Base-by-base conservation (phyloP, 192 early-diverging fungal genomes). In the Spinellus fusiger region DNA sequence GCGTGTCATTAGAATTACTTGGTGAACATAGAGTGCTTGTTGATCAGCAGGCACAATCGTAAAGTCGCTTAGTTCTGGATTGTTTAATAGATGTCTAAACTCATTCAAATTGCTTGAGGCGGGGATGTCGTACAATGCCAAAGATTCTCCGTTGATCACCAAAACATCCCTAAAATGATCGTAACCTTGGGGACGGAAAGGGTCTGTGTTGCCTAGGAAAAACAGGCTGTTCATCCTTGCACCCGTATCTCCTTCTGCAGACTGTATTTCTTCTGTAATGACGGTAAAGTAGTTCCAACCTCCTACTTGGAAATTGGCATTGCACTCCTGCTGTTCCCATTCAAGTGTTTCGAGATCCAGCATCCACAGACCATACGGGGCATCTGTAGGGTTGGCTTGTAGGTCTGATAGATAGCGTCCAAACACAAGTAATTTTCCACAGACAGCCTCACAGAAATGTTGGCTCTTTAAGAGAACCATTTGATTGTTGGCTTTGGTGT, bases 231-330 rank as follows among this genome's bases (percentile, higher is more conserved):
- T 70, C 10, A 64, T 50, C 0, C 70, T 49, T 10, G 68, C 50
- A 10, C 40, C 49, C n/a, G 66, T 65, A 38, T 77, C 65, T 5
- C 69, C 48, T n/a, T 70, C 56, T n/a, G 15, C 22, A 15, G 26
- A 34, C 16, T 64, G 62, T 23, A 68, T 52, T 5, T 59, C 29
- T 64, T 81, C 56, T 54, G 61, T 34, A 6, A 77, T 56, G 15
- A 82, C 58, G 4, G 77, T 80, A 60, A 79, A 81, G 56, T 81
- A 85, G 37, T 85, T 79, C 83, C 83, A 85, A 25, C 73, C 73
- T 32, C 70, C 71, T 7, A 64, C 60, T 46, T 76, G 68, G 33
- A 84, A 72, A 35, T 64, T 70, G 1, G 54, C 55, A 46, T 73
- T 77, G 26, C 76, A 74, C 34, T 79, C 78, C 34, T 79, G 66